Percentiles rank a stretch among this genome's conserved stretches.
Evolutionary conservation across 2,329 filamentous ascomycete genomes (phyloP).

Genomic region (Pleoardoris graminearum): DNA sequence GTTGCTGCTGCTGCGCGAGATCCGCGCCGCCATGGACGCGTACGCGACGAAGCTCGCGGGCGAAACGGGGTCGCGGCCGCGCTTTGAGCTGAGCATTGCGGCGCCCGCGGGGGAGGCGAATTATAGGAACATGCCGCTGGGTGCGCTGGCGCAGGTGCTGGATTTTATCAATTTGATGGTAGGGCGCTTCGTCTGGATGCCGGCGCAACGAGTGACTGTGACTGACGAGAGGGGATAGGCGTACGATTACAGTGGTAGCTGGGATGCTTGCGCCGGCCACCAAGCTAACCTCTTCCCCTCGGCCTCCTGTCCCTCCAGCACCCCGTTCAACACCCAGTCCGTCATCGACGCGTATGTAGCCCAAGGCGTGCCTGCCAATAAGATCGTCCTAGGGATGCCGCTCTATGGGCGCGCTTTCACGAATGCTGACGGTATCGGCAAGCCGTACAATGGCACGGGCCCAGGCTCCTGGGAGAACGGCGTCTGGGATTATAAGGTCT

Average conservation of each 20-base stretch:
- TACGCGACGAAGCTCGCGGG: conserved; percentile 43
- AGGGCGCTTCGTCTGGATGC: background rate
- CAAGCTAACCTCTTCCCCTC: conserved; percentile 76
- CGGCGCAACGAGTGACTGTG: too few species aligned
- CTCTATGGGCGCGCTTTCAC: conserved; percentile 87
- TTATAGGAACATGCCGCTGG: conserved; percentile 47
- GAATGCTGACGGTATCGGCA: conserved; percentile 74
- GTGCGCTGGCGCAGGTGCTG: conserved; percentile 47
- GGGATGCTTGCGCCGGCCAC: conserved; percentile 74
- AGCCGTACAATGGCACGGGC: conserved; percentile 71
- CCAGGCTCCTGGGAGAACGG: conserved; percentile 77
- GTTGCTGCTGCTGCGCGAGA: conserved; percentile 45
- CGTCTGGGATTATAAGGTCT: conserved; percentile 84
- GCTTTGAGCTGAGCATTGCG: conserved; percentile 51
- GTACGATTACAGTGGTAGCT: conserved; percentile 70
- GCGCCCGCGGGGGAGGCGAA: conserved; percentile 51
- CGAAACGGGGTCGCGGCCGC: conserved; percentile 32
- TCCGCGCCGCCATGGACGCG: conserved; percentile 44
- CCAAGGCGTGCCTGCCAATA: conserved; percentile 63
- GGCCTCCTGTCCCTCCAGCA: conserved; percentile 60
- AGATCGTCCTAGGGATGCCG: conserved; percentile 89
- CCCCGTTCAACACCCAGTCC: conserved; percentile 75
- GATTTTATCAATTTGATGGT: conserved; percentile 57
- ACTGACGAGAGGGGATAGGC: conserved; percentile 26
- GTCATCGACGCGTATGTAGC: conserved; percentile 73